phyloP scores from a whole-genome alignment of 2,329 filamentous ascomycete species.

The Helminthosporium solani region DNA sequence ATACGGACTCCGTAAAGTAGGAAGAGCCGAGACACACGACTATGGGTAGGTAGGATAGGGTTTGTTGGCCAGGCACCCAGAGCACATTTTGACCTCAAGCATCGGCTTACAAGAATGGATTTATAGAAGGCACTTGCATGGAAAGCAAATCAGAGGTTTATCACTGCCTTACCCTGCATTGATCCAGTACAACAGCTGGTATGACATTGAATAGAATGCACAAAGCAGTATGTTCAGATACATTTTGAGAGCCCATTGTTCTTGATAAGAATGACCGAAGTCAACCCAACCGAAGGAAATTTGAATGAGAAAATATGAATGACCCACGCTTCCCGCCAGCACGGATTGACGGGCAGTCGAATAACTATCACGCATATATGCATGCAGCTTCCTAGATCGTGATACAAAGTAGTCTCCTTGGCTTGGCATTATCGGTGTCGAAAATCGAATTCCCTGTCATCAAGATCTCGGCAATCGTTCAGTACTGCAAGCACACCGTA shows the following conservation, averaged over 20 bases:
- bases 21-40: too few relatives aligned
- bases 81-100: too few relatives aligned
- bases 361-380: background rate
- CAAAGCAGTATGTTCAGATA: background rate
- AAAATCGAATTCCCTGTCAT: background rate
- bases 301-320: background rate
- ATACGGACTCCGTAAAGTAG: too few relatives aligned
- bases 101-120: background rate
- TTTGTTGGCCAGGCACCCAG: too few relatives aligned
- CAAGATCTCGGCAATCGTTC: constrained; percentile 1
- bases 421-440: too few relatives aligned
- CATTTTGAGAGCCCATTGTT: background rate
- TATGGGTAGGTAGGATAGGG: too few relatives aligned
- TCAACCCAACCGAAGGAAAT: background rate
- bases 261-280: background rate
- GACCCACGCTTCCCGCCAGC: background rate
- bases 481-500: constrained; percentile 14
- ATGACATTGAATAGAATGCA: background rate
- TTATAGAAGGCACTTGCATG: background rate
- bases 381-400: background rate
- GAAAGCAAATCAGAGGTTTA: background rate
- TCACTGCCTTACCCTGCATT: background rate
- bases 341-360: constrained; percentile 1
- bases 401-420: too few relatives aligned
- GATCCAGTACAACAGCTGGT: background rate